phyloP scores from a whole-genome alignment of 352 stramenopile species.

The Pythium sukuiense region DNA sequence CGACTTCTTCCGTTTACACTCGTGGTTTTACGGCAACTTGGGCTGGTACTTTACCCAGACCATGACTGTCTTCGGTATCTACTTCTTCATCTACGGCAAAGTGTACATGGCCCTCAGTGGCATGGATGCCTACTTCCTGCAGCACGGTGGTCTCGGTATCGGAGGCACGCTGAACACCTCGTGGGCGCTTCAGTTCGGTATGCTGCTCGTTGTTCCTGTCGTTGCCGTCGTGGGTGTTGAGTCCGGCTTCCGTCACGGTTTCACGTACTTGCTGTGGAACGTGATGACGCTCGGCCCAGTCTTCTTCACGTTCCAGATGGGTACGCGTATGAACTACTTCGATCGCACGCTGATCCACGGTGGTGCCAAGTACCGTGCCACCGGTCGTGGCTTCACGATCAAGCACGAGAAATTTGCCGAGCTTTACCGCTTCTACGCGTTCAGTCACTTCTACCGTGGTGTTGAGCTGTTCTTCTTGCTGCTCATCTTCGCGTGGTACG shows the following conservation, averaged over 20 bases:
- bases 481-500: constrained; percentile 83
- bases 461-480: constrained; percentile 92
- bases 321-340: constrained; percentile 98
- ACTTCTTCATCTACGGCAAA: constrained; percentile 98
- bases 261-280: constrained; percentile 93
- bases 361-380: constrained; percentile 97
- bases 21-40: constrained; percentile 98
- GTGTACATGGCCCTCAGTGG: constrained; percentile 94
- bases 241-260: constrained; percentile 93
- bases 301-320: constrained; percentile 99
- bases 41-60: constrained; percentile 98
- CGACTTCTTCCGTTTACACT: constrained; percentile 97
- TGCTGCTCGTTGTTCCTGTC: constrained; percentile 96
- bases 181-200: constrained; percentile 94
- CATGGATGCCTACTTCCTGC: constrained; percentile 91
- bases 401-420: constrained; percentile 98
- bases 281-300: constrained; percentile 97
- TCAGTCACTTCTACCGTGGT: constrained; percentile 97
- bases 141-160: constrained; percentile 91
- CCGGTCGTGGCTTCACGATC: constrained; percentile 98
- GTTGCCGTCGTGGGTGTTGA: constrained; percentile 97
- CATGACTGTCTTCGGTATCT: constrained; percentile 97
- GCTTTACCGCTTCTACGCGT: constrained; percentile 97
- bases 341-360: constrained; percentile 97
- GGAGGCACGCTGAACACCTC: constrained; percentile 95